phyloP scores from a whole-genome alignment of 306 rosid species.

The Benincasa hispida region DNA sequence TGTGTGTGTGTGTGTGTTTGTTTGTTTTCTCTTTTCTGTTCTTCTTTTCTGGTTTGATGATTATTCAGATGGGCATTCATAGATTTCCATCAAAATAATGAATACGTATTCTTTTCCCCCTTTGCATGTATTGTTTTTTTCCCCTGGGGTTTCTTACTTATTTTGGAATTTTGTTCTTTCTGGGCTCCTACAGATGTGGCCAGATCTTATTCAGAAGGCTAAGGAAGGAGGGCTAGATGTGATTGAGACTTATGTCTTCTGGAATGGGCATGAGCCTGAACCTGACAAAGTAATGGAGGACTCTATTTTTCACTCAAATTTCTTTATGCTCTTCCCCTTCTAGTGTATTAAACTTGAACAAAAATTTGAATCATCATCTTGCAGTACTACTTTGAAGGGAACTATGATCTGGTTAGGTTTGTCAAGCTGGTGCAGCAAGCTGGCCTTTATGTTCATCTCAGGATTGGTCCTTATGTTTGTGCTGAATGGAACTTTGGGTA shows the following conservation, averaged over 20 bases:
- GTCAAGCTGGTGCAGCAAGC: conserved; percentile 86
- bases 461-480: conserved; percentile 97
- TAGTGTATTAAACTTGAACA: background rate
- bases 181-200: conserved; percentile 77
- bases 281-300: conserved; percentile 61
- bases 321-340: conserved; percentile 2
- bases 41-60: conserved; percentile 5
- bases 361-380: conserved; percentile 4
- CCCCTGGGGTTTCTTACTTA: background rate
- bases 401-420: conserved; percentile 87
- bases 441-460: conserved; percentile 79
- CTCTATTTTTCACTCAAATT: conserved; percentile 14
- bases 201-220: conserved; percentile 97
- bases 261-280: conserved; percentile 99
- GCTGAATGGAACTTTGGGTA: conserved; percentile 99
- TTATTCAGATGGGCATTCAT: conserved; percentile 19
- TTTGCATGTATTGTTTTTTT: background rate
- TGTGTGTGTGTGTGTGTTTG: background rate
- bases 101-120: background rate
- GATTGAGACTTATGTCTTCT: conserved; percentile 89
- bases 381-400: conserved; percentile 85
- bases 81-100: conserved; percentile 3
- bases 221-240: conserved; percentile 98
- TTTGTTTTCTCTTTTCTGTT: background rate
- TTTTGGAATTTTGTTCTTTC: background rate